These are phyloP conservation scores for Venturia effusa DNA, from an alignment of 2,329 filamentous ascomycete genomes.

Conservation along the genomic window DNA sequence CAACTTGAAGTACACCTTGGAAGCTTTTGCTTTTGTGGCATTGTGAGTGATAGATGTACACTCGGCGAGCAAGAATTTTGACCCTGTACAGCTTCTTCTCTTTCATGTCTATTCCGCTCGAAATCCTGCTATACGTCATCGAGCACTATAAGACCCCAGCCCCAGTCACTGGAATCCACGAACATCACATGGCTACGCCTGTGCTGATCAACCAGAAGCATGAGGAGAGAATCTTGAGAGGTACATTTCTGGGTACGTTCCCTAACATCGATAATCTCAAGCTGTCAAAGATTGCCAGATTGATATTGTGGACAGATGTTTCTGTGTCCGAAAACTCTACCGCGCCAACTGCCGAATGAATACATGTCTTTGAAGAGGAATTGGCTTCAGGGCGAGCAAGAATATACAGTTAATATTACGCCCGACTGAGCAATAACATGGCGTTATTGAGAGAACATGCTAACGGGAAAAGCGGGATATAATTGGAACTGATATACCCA, in stretches of 20 bases:
- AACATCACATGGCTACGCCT: not conserved
- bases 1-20: constrained; percentile 28
- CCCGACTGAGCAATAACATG: too few species aligned
- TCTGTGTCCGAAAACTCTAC: not conserved
- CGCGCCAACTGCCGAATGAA: not conserved
- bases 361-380: not conserved
- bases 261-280: not conserved
- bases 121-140: constrained; percentile 14
- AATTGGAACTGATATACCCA: not conserved
- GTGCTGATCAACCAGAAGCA: not conserved
- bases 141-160: not conserved
- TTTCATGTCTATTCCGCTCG: constrained; percentile 27
- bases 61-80: not conserved
- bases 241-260: not conserved
- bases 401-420: too few species aligned
- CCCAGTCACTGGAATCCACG: not conserved
- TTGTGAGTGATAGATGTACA: constrained; percentile 26
- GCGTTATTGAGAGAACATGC: too few species aligned
- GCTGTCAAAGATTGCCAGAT: not conserved
- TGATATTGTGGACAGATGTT: not conserved
- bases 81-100: constrained; percentile 28
- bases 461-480: too few species aligned
- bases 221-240: not conserved
- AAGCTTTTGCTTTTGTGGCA: constrained; percentile 34
- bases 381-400: not conserved